A percentile compares a stretch with the other conserved stretches of the same genome.
These are phyloP conservation scores for Calamus simplicifolius DNA, from an alignment of 176 grass and related monocot species.

Conservation along the genomic window DNA sequence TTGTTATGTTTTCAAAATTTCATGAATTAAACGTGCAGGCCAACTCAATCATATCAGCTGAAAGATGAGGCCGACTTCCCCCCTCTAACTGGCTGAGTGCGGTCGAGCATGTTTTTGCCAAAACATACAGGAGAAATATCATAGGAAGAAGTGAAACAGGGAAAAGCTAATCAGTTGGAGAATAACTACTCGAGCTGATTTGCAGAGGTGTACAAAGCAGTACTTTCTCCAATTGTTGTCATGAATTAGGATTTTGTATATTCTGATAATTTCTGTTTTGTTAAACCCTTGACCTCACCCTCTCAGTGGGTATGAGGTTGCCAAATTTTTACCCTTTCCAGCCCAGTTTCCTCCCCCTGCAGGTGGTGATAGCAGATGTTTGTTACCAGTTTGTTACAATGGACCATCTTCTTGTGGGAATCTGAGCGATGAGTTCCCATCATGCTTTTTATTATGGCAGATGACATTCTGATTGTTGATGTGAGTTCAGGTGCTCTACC, in stretches of 20 bases:
- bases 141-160: neutral
- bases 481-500: too few relatives aligned
- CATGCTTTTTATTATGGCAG: too few relatives aligned
- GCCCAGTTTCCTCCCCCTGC: too few relatives aligned
- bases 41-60: conserved; percentile 46
- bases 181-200: neutral
- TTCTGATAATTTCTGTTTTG: conserved; percentile 6
- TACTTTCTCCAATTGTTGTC: neutral
- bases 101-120: neutral
- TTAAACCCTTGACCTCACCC: neutral
- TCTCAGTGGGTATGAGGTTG: too few relatives aligned
- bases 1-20: neutral
- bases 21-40: conserved; percentile 32
- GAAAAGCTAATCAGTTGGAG: conserved; percentile 5
- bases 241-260: conserved; percentile 15
- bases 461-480: too few relatives aligned
- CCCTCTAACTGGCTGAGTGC: conserved; percentile 52
- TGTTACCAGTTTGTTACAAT: conserved; percentile 1
- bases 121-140: neutral
- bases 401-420: neutral
- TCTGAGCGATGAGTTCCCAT: too few relatives aligned
- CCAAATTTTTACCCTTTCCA: conserved; percentile 2
- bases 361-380: neutral
- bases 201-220: neutral
- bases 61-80: conserved; percentile 87